Evolutionary conservation across 2,329 filamentous ascomycete genomes (phyloP).

Genomic region (Colletotrichum cereale): DNA sequence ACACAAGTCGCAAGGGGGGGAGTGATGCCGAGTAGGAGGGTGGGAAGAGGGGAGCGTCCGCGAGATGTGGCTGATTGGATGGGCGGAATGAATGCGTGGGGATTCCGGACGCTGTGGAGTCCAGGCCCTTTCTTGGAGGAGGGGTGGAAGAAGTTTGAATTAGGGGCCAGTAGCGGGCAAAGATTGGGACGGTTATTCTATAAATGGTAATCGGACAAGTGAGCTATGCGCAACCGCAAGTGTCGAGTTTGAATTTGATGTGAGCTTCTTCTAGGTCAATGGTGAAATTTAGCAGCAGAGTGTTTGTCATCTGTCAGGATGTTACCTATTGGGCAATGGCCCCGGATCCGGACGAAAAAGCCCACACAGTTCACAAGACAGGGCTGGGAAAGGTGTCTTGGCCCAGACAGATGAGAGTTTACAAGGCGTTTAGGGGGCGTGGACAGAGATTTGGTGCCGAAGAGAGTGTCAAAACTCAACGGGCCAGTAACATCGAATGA

Average conservation of each 20-base stretch:
- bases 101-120: background rate
- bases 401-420: slow-evolving; percentile 1
- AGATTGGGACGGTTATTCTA: background rate
- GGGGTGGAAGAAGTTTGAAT: background rate
- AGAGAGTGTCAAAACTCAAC: slow-evolving; percentile 20
- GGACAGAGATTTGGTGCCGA: slow-evolving; percentile 8
- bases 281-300: background rate
- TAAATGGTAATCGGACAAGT: background rate
- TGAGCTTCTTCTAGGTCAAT: background rate
- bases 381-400: background rate
- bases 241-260: background rate
- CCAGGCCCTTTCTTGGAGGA: background rate
- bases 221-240: background rate
- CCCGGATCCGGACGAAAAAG: background rate
- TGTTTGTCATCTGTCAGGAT: background rate
- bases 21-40: slow-evolving; percentile 14
- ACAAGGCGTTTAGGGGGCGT: slow-evolving; percentile 4
- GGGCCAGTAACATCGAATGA: slow-evolving; percentile 31
- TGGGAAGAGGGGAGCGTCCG: background rate
- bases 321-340: background rate
- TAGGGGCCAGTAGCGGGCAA: background rate
- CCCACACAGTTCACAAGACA: background rate
- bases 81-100: background rate
- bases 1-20: slow-evolving; percentile 14
- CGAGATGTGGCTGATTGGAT: slow-evolving; percentile 31